phyloP scores from a whole-genome alignment of 257 asterid genomes.

The Forsythia viridissima region DNA sequence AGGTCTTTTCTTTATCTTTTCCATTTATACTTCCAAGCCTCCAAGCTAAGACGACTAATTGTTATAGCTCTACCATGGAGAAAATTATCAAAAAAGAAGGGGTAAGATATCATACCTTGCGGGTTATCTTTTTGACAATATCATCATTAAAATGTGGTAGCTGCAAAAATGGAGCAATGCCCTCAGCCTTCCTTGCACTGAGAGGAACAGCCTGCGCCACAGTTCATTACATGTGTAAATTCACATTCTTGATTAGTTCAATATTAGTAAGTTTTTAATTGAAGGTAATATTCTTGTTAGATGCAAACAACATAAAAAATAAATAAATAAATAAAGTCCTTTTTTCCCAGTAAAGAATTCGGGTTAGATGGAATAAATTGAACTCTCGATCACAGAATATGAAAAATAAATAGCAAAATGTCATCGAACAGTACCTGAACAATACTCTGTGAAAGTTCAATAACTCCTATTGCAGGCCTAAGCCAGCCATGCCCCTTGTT shows the following conservation, averaged over 20 bases:
- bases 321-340: neutral
- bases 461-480: constrained; percentile 76
- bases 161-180: constrained; percentile 81
- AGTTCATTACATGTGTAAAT: constrained; percentile 12
- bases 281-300: constrained; percentile 3
- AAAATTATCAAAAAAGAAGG: neutral
- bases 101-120: constrained; percentile 54
- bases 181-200: constrained; percentile 80
- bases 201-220: constrained; percentile 82
- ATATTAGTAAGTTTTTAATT: constrained; percentile 13
- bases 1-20: neutral
- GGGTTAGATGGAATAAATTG: neutral
- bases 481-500: constrained; percentile 92
- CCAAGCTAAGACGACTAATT: constrained; percentile 2
- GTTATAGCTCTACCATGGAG: neutral
- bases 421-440: constrained; percentile 60
- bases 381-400: neutral
- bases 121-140: constrained; percentile 54
- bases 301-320: neutral
- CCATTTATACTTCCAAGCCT: neutral
- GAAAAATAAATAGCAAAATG: neutral
- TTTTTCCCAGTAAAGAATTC: neutral
- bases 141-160: constrained; percentile 88
- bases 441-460: constrained; percentile 89
- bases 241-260: constrained; percentile 3